Base-by-base conservation (phyloP, 768 basidiomycete genomes). In the Hygrocybe punicea region DNA sequence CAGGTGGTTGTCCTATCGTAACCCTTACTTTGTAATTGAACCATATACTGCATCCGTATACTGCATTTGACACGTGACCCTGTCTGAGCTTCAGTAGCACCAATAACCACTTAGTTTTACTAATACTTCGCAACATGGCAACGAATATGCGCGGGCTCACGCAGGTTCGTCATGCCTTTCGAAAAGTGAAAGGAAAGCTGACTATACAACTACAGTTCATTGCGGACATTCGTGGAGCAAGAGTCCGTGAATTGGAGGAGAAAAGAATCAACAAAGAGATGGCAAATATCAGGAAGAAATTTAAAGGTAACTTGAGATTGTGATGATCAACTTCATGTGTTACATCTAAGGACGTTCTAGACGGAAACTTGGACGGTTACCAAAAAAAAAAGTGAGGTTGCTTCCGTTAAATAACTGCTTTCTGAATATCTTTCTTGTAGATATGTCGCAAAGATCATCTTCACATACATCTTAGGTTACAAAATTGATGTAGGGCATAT, bases 211-310 rank as follows among this genome's bases (percentile, higher is more conserved):
- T 46, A 56, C 24, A 97, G 94, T 97, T 98, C 81, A 99, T 99
- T 71, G 95, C 96, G 70, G 97, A 99, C 73, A 91, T 99, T 67
- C 89, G 97, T 56, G 94, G 97, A 50, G 96, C 96, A 50, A 80
- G 96, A 57, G 95, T 98, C 19, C 85, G 96, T 54, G 97, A 99
- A 71, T 76, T 98, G 52, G 97, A 99, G 69, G 96, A 98, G 81
- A 98, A 98, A 75, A 80, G 97, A 55, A 97, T 99, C 64, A 99
- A 99, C 77, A 95, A 98, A 73, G 97, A 99, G 76, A 98, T 99
- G 97, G 97, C 97, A 1, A 98, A 99, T 66, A 99, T 99, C 60
- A 81, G 97, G 59, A 96, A 97, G 80, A 93, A 96, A 73, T 98
- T 99, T 80, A 98, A 98, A 81, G 93, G 94, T 90, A 40, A 45